Evolutionary conservation across 306 rosid genomes (phyloP).

Genomic region (Chamaecrista fasciculata): DNA sequence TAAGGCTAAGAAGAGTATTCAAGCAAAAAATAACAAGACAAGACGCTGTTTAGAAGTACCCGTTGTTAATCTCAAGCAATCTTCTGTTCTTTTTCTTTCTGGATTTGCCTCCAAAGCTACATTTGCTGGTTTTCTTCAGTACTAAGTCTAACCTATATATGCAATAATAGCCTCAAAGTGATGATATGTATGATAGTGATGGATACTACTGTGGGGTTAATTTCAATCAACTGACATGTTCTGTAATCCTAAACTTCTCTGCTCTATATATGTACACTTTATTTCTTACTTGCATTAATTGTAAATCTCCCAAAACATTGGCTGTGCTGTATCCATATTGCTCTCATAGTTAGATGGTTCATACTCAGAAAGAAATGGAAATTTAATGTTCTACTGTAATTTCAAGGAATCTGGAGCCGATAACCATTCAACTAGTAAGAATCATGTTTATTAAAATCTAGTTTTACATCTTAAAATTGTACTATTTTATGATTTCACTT

Average conservation of each 20-base stretch:
- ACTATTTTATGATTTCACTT: no score
- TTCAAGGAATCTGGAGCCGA: not conserved
- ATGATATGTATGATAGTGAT: no score
- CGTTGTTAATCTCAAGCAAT: slow-evolving; percentile 51
- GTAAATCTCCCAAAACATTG: slow-evolving; percentile 12
- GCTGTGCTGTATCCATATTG: not conserved
- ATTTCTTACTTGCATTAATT: slow-evolving; percentile 12
- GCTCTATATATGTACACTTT: slow-evolving; percentile 35
- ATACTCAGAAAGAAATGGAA: not conserved
- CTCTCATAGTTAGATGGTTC: not conserved
- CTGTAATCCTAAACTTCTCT: slow-evolving; percentile 27
- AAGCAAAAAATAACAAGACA: slow-evolving; percentile 32
- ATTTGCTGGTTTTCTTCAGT: slow-evolving; percentile 53
- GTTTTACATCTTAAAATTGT: no score
- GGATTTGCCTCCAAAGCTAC: slow-evolving; percentile 57
- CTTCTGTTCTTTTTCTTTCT: slow-evolving; percentile 48
- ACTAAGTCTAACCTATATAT: slow-evolving; percentile 31
- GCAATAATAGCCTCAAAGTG: no score
- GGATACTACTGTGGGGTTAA: slow-evolving; percentile 16
- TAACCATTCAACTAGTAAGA: not conserved
- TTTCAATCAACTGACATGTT: no score
- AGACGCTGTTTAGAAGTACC: slow-evolving; percentile 43
- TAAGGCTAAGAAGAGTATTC: slow-evolving; percentile 47
- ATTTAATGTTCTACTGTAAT: not conserved
- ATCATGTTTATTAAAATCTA: no score